Base-by-base conservation (phyloP, 192 early-diverging fungal genomes). In the Phlyctochytrium planicorne region DNA sequence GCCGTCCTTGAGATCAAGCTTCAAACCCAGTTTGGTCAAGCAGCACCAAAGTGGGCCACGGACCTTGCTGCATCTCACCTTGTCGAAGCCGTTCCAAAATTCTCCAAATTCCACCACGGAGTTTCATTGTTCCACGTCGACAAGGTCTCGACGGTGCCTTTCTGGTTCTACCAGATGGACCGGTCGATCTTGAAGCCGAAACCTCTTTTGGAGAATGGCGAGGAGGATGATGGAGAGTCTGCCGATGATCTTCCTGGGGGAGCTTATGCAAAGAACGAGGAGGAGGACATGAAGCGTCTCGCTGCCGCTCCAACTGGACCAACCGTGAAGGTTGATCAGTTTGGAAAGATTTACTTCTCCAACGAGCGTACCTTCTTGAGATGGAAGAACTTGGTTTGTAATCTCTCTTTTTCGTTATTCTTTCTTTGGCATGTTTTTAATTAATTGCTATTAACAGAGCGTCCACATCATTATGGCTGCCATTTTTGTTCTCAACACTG, bases 101-200 rank as follows among this genome's bases (percentile, higher is more conserved):
- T 97, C 80, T 94, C 92, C 62, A 97, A 97, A 77, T 97, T 94
- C 75, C 91, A 92, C 67, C 95, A 97, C 70, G 95, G 92, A 60
- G 86, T 90, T 25, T 88, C 95, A 14, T 93, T 91, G 20, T 80
- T 97, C 55, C 66, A 65, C 59, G 6, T 36, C 57, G 74, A 90
- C 63, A 84, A 87, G 29, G 89, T 93, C 30, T 80, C 85, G 32
- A 81, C 93, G 53, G 86, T 94, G 50, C 94, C 94, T 14, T 94
- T 94, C 78, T 96, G 94, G 94, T 86, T 93, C 64, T 90, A 91
- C 59, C 93, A 94, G 79, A 94, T 96, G 93, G 91, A 93, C 70
- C 80, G 87, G 34, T 91, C 93, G 67, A 96, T 96, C 63, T 89
- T 91, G 60, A 93, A 92, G 75, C 89, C 92, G 6, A 77, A 55